Base-by-base conservation (phyloP, 2,329 filamentous ascomycete species). In the Chlorencoelia australis region DNA sequence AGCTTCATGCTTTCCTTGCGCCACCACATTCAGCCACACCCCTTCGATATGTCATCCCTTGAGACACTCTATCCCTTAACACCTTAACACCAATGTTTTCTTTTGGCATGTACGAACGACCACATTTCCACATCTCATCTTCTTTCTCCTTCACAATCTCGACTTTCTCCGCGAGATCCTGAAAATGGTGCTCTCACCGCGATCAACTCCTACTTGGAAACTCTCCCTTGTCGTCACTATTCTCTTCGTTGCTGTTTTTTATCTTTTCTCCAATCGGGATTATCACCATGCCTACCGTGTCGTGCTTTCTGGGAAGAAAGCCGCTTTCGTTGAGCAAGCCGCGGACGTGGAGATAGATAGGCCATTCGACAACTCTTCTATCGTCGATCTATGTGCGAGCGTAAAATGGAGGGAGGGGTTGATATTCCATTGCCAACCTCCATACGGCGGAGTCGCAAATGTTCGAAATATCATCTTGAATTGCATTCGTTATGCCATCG, bases 401-500 rank as follows among this genome's bases (percentile, higher is more conserved):
- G 49, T 41, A 7, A 22, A 47, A 2, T 63, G 60, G 41, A 56
- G 57, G 11, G 42, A 49, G 0, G 57, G 56, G 9, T 42, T 64
- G 10, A 39, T 64, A 1, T 63, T 63, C 34, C 60, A 49, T 22
- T 63, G 61, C 44, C 56, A 62, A 33, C 55, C 54, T 8, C 58
- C 60, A 39, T 55, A 58, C 24, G 61, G 60, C 25, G 60, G 59
- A 13, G 52, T 63, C 26, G 59, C 57, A 18, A 61, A 63, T 51
- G 47, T 63, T 29, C 53, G 61, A 20, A 61, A 62, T 37, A 58
- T 60, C 42, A 58, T 63, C 9, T 43, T 64, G 6, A 62, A 60
- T 33, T 64, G 61, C 45, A 47, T 63, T 6, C 53, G 60, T 10
- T 64, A 61, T 35, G 56, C 60, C 4, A 61, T 63, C 25, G 49